Conservation (phyloP, 169 alveolate species). For the Besnoitia besnoiti region DNA sequence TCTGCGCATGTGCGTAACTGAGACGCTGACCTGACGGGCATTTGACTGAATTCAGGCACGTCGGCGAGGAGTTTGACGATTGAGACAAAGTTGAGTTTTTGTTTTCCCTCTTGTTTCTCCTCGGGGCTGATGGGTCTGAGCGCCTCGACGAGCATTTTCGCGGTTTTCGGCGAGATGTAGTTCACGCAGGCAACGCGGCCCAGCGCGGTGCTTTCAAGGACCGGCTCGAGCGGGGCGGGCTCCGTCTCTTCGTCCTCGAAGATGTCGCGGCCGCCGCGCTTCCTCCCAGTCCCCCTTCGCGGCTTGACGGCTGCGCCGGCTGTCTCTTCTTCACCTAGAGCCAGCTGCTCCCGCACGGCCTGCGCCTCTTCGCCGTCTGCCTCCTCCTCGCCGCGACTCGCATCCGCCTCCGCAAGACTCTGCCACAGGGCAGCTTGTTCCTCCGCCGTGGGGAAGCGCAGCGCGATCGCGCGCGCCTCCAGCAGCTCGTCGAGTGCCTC, state of each 20-base stretch:
- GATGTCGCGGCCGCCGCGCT: not conserved
- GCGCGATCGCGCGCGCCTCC: conserved; percentile 43
- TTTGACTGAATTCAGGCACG: conserved; percentile 26
- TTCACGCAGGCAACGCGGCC: conserved; percentile 39
- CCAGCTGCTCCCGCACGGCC: not conserved
- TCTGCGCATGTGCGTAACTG: not conserved
- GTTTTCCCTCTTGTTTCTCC: not conserved
- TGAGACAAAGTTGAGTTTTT: conserved; percentile 8
- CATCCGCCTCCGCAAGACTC: not conserved
- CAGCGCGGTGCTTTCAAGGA: conserved; percentile 40
- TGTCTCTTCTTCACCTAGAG: not conserved
- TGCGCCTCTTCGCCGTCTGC: not conserved
- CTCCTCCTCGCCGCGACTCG: not conserved
- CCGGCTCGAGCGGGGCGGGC: conserved; percentile 20
- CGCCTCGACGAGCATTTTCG: not conserved
- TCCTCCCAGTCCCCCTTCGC: conserved; percentile 26
- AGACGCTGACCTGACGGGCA: conserved; percentile 53
- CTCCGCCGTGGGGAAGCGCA: conserved; percentile 41
- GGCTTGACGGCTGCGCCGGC: not conserved
- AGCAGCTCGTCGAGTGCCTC: conserved; percentile 52
- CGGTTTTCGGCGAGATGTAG: conserved; percentile 30
- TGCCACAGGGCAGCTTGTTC: not conserved
- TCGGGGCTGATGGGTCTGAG: not conserved
- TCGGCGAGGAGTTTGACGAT: conserved; percentile 17
- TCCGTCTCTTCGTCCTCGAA: not conserved